phyloP scores from a whole-genome alignment of 768 basidiomycete genomes.

The Clathrus columnatus region DNA sequence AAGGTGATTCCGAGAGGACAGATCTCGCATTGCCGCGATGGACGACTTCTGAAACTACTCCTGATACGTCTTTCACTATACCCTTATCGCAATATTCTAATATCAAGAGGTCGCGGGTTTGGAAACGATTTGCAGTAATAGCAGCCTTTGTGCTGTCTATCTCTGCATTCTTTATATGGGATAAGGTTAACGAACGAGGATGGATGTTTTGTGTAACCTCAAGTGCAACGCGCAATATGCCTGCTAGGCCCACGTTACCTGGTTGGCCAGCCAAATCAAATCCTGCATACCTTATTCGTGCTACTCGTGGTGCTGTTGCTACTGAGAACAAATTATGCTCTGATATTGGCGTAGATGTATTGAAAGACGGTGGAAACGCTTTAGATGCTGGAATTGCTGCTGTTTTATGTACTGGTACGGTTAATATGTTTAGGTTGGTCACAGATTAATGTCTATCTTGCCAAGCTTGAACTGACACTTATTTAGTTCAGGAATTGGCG shows the following conservation, averaged over 20 bases:
- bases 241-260: slow-evolving; percentile 2
- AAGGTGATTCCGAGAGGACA: neutral
- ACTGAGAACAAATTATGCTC: slow-evolving; percentile 84
- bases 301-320: slow-evolving; percentile 77
- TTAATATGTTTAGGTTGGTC: slow-evolving; percentile 88
- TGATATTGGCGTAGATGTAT: slow-evolving; percentile 64
- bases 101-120: neutral
- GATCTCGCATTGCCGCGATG: neutral
- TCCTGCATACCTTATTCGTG: slow-evolving; percentile 50
- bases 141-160: neutral
- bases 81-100: too few species aligned
- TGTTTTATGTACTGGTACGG: slow-evolving; percentile 69
- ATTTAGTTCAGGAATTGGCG: slow-evolving; percentile 71
- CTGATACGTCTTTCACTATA: too few species aligned
- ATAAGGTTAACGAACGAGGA: neutral
- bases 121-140: neutral
- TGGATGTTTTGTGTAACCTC: neutral
- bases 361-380: slow-evolving; percentile 83
- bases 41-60: too few species aligned
- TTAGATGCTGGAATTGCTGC: slow-evolving; percentile 80
- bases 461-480: neutral
- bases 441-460: neutral
- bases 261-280: slow-evolving; percentile 28
- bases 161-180: neutral
- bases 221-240: neutral